These are phyloP conservation scores for Corynascus novoguineensis DNA, from an alignment of 495 filamentous ascomycete species.

Conservation along the genomic window DNA sequence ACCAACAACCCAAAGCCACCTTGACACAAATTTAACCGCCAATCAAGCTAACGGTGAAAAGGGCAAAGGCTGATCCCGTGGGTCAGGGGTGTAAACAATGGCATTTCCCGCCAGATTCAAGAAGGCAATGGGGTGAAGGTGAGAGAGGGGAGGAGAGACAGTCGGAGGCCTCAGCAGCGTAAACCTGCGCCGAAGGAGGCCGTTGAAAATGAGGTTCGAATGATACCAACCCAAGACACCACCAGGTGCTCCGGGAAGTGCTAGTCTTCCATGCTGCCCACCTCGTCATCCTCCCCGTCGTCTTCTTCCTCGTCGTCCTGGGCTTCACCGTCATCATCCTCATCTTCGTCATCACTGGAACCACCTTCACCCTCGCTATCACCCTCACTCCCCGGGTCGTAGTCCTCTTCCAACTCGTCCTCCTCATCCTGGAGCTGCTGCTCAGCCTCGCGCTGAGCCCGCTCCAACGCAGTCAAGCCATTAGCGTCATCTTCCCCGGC, in stretches of 20 bases:
- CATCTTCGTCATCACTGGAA: constrained; percentile 45
- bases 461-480: constrained; percentile 56
- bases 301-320: constrained; percentile 14
- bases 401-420: constrained; percentile 87
- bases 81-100: too few species aligned
- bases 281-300: constrained; percentile 21
- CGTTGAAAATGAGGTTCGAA: too few species aligned
- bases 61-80: too few species aligned
- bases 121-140: too few species aligned
- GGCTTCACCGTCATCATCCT: constrained; percentile 40
- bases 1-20: too few species aligned
- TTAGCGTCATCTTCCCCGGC: constrained; percentile 50
- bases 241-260: not conserved
- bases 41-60: too few species aligned
- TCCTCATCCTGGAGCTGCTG: constrained; percentile 57
- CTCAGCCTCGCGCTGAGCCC: constrained; percentile 48
- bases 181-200: too few species aligned
- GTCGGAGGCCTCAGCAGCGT: too few species aligned
- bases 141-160: too few species aligned
- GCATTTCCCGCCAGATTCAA: too few species aligned
- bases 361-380: constrained; percentile 67
- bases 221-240: too few species aligned
- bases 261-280: constrained; percentile 3
- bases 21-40: too few species aligned
- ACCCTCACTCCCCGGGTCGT: constrained; percentile 71